These are phyloP conservation scores for Chaetomiaceae sp. DNA, from an alignment of 2,329 filamentous ascomycete genomes.

Conservation along the genomic window DNA sequence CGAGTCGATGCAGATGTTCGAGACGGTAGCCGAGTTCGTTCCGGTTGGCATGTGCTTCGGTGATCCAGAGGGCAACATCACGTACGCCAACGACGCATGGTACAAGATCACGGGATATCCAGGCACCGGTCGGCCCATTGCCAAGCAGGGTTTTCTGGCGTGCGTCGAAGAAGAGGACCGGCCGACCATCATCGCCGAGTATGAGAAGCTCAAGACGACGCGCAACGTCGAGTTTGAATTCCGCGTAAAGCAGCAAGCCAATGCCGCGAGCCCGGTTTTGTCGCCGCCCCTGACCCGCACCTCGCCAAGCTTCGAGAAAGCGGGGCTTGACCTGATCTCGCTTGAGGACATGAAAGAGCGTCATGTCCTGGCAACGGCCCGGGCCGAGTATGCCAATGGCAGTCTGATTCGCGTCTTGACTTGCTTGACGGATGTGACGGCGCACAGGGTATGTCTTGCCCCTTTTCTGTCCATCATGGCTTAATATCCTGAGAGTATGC, in stretches of 20 bases:
- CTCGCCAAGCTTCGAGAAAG: constrained; percentile 34
- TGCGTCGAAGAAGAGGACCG: constrained; percentile 43
- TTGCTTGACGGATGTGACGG: constrained; percentile 46
- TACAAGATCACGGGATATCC: constrained; percentile 45
- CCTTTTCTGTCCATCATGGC: too few species aligned
- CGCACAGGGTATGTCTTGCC: constrained; percentile 33
- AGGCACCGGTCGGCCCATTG: constrained; percentile 21
- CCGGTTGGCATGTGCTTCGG: constrained; percentile 70
- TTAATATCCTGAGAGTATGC: too few species aligned
- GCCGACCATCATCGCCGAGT: constrained; percentile 35
- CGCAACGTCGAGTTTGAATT: constrained; percentile 43
- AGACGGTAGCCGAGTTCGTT: constrained; percentile 64
- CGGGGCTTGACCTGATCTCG: constrained; percentile 29
- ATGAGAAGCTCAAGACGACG: constrained; percentile 34
- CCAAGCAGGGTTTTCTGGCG: constrained; percentile 34
- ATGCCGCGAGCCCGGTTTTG: constrained; percentile 14
- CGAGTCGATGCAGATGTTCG: constrained; percentile 59
- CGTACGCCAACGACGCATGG: constrained; percentile 66
- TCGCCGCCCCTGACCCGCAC: constrained; percentile 27
- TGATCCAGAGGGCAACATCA: constrained; percentile 56
- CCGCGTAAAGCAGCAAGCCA: constrained; percentile 31
- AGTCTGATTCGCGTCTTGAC: constrained; percentile 41
- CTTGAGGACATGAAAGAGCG: constrained; percentile 32
- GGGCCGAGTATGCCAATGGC: constrained; percentile 41
- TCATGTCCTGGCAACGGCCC: constrained; percentile 42